phyloP scores from a whole-genome alignment of 1,284 basidiomycete species.

The Cryptococcus sp. region DNA sequence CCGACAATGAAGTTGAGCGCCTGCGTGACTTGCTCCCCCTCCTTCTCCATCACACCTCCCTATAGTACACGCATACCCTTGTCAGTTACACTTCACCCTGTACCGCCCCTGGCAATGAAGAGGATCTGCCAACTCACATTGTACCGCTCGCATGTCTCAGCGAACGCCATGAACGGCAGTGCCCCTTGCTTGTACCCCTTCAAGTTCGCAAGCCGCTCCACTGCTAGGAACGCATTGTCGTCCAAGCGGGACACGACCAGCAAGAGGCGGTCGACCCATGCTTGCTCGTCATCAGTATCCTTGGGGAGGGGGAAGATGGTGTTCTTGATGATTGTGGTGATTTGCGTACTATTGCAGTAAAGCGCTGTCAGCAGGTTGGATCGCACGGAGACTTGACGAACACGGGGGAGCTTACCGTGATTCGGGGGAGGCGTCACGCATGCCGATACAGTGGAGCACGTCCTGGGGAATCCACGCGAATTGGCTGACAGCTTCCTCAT shows the following conservation, averaged over 20 bases:
- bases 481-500: conserved; percentile 67
- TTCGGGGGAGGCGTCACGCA: conserved; percentile 55
- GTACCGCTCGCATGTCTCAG: conserved; percentile 68
- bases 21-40: conserved; percentile 62
- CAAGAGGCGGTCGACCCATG: conserved; percentile 82
- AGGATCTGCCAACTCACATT: conserved; percentile 59
- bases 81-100: neutral
- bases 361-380: neutral
- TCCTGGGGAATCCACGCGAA: conserved; percentile 92
- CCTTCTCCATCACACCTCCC: conserved; percentile 80
- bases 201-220: conserved; percentile 64
- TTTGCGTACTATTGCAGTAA: conserved; percentile 24
- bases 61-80: conserved; percentile 39
- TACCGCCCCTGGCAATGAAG: neutral
- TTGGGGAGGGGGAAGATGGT: conserved; percentile 77
- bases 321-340: conserved; percentile 55
- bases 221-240: conserved; percentile 57
- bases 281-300: conserved; percentile 61
- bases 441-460: conserved; percentile 57
- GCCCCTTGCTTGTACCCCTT: conserved; percentile 48
- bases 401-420: conserved; percentile 55
- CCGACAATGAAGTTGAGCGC: conserved; percentile 59
- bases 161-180: conserved; percentile 52
- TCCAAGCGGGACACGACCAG: conserved; percentile 70
- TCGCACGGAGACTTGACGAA: neutral